These are phyloP conservation scores for Neofusicoccum cordaticola DNA, from an alignment of 2,329 filamentous ascomycete genomes.

Conservation along the genomic window DNA sequence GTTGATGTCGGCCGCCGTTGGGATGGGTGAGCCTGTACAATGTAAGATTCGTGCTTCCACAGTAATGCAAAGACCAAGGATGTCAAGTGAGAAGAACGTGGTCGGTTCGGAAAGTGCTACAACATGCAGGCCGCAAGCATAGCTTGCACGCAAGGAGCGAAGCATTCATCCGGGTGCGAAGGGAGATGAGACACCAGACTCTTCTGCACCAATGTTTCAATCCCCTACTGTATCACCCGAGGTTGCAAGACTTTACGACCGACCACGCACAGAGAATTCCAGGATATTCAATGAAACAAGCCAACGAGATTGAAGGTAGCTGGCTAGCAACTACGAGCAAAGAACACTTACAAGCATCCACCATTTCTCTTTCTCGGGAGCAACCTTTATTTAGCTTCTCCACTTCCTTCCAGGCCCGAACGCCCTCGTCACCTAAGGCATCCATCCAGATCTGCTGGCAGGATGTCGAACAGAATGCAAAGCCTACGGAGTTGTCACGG, in stretches of 20 bases:
- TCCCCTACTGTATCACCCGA: too few relatives aligned
- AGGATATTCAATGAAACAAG: too few relatives aligned
- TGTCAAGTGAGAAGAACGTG: neutral
- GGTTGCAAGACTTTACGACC: too few relatives aligned
- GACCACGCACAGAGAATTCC: too few relatives aligned
- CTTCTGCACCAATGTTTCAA: too few relatives aligned
- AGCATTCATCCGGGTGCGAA: too few relatives aligned
- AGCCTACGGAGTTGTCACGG: conserved; percentile 37
- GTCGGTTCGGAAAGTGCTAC: too few relatives aligned
- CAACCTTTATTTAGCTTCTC: conserved; percentile 33
- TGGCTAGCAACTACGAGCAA: neutral
- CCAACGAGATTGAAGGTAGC: too few relatives aligned
- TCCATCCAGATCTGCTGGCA: conserved; percentile 38
- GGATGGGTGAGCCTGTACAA: neutral
- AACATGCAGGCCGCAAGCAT: too few relatives aligned
- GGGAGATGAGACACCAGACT: too few relatives aligned
- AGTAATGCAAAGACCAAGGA: neutral
- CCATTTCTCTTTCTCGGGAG: conserved; percentile 29
- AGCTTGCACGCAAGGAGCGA: too few relatives aligned
- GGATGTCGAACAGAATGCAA: conserved; percentile 41
- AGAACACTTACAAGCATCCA: conserved; percentile 8
- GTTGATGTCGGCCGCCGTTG: conserved; percentile 4
- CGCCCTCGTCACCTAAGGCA: conserved; percentile 23
- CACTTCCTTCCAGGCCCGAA: conserved; percentile 34
- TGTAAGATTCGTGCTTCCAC: neutral